Base-by-base conservation (phyloP, 768 basidiomycete genomes). In the Lactifluus hygrophoroides region DNA sequence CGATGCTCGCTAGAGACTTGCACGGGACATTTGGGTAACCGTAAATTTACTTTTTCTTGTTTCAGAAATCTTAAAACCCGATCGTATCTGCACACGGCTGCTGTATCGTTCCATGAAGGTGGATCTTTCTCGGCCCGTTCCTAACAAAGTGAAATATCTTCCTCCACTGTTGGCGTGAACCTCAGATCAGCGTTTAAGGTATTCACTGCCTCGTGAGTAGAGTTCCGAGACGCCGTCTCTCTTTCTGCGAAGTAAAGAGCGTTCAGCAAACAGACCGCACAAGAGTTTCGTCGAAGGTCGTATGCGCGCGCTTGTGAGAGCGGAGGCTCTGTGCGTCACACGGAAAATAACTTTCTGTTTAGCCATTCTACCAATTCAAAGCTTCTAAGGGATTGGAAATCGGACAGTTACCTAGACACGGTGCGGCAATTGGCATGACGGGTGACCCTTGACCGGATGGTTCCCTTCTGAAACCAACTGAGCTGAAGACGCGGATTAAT, bases 171-270 rank as follows among this genome's bases (percentile, higher is more conserved):
- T 35, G 27, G 48, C 25, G 40, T 42, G 40, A 59, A 44, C 53
- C 34, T 54, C 58, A 54, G 58, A 59, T 59, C 58, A 54, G 58
- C 58, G 58, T 59, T 59, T 59, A 59, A 59, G 38, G 58, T 58
- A 48, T 58, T 49, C 51, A 58, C 47, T 54, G 19, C 51, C 46
- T 59, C 42, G 53, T 49, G 53, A 54, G 42, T 21, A 49, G 32
- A 13, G 30, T 54, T 59, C 53, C 47, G 23, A 59, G 53, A 59
- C 58, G 58, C 58, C 58, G 52, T 59, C 57, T 53, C 23, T 43
- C 51, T 34, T 44, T 58, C 53, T 59, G 53, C 42, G 32, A 17
- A 42, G 25, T 19, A n/a, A 42, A 19, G 34, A 14, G 44, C n/a
- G 21, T 30, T 32, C 25, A 38, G 19, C 42, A 35, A 28, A 52